These are phyloP conservation scores for Crithidia fasciculata DNA, from an alignment of 208 protist species.

Conservation along the genomic window DNA sequence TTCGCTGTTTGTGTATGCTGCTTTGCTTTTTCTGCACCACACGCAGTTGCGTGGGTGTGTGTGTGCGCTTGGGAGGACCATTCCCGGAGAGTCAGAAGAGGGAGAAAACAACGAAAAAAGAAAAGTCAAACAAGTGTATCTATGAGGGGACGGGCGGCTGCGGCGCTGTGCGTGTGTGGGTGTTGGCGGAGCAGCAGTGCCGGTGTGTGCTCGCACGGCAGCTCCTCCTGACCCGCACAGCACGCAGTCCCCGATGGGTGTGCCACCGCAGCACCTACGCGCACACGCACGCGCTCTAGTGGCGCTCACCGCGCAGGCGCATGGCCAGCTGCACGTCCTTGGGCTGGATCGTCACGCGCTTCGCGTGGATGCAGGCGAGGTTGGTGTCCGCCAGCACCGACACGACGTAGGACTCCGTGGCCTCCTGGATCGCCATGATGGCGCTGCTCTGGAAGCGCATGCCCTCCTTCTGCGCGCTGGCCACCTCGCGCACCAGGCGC, in stretches of 20 bases:
- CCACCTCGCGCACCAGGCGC: conserved; percentile 88
- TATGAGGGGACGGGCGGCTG: background rate
- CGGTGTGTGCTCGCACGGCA: background rate
- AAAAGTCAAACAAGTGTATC: conserved; percentile 9
- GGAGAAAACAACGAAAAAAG: background rate
- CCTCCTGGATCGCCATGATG: conserved; percentile 89
- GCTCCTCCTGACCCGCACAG: too few species aligned
- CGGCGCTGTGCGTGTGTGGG: background rate
- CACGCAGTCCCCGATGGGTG: background rate
- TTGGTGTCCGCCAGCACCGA: conserved; percentile 93
- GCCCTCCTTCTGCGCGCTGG: conserved; percentile 75
- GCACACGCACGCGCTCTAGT: background rate
- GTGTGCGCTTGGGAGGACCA: conserved; percentile 1
- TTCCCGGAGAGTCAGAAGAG: background rate
- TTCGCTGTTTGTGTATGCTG: background rate
- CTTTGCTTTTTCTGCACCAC: background rate
- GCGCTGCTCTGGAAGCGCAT: conserved; percentile 90
- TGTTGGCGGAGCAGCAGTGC: background rate
- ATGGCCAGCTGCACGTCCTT: conserved; percentile 50
- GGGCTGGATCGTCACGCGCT: conserved; percentile 86
- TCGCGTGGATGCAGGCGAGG: conserved; percentile 87
- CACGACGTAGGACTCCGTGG: conserved; percentile 92
- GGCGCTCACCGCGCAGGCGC: background rate
- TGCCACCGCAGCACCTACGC: background rate
- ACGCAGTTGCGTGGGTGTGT: background rate